Percentiles rank a stretch among this genome's conserved stretches.
phyloP scores from a whole-genome alignment of 2,329 filamentous ascomycete species.

The Juglanconis oblonga region DNA sequence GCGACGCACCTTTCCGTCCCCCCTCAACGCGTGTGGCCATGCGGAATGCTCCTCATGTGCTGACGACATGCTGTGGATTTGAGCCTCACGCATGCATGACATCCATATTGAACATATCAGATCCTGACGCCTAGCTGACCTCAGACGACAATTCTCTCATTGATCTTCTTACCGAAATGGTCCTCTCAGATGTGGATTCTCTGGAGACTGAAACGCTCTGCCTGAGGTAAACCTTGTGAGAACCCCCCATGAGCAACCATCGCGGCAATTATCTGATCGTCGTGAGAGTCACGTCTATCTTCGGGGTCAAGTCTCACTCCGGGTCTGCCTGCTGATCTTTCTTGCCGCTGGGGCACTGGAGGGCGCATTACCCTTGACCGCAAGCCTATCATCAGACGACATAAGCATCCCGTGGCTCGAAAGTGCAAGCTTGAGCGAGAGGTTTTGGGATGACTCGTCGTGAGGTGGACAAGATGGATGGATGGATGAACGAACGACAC shows the following conservation, averaged over 20 bases:
- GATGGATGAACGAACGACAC: neutral
- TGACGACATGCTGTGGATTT: slow-evolving; percentile 26
- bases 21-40: slow-evolving; percentile 4
- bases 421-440: neutral
- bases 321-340: slow-evolving; percentile 9
- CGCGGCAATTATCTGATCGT: neutral
- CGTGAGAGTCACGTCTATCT: slow-evolving; percentile 4
- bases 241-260: too few relatives aligned
- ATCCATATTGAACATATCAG: slow-evolving; percentile 20
- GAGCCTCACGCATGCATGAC: slow-evolving; percentile 33
- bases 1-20: neutral
- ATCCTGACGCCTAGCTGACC: neutral
- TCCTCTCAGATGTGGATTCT: too few relatives aligned
- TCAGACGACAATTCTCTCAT: neutral
- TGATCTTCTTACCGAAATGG: neutral
- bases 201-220: too few relatives aligned
- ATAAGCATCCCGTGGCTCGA: neutral
- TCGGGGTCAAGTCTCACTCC: neutral
- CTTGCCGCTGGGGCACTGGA: slow-evolving; percentile 1
- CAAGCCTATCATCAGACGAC: slow-evolving; percentile 2
- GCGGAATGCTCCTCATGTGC: slow-evolving; percentile 19
- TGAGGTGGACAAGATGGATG: neutral
- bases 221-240: too few relatives aligned
- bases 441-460: slow-evolving; percentile 4
- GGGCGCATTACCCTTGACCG: slow-evolving; percentile 1